These are phyloP conservation scores for Cryphonectria nitschkei DNA, from an alignment of 2,329 filamentous ascomycete genomes.

Conservation along the genomic window DNA sequence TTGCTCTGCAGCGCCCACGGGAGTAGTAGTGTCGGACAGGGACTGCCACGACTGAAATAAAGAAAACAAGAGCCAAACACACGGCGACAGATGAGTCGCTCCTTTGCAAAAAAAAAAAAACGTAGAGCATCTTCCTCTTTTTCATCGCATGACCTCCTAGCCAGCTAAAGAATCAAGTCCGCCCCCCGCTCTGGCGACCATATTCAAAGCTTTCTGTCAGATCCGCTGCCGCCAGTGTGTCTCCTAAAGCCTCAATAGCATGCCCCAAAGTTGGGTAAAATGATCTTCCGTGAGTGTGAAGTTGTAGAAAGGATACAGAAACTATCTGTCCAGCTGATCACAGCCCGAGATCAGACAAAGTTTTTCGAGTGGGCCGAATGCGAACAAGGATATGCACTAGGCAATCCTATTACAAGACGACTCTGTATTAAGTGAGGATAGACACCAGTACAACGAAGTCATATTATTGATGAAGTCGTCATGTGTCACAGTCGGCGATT, in stretches of 20 bases:
- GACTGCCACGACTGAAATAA: not conserved
- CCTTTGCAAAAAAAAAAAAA: not conserved
- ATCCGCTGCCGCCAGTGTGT: constrained; percentile 16
- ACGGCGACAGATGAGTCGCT: constrained; percentile 4
- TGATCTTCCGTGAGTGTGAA: constrained; percentile 16
- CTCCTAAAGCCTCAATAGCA: constrained; percentile 10
- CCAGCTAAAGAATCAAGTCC: constrained; percentile 14
- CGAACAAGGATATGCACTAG: constrained; percentile 18
- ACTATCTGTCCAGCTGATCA: constrained; percentile 15
- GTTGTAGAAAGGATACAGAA: constrained; percentile 27
- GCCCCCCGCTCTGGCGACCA: not conserved
- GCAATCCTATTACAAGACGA: constrained; percentile 18
- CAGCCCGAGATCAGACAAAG: not conserved
- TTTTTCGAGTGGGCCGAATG: constrained; percentile 14
- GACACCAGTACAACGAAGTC: not conserved
- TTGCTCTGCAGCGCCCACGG: not conserved
- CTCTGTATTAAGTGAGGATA: constrained; percentile 18
- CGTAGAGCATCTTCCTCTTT: not conserved
- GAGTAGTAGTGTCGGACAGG: not conserved
- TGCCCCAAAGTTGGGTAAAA: constrained; percentile 16
- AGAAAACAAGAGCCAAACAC: constrained; percentile 2
- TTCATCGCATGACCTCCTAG: constrained; percentile 2
- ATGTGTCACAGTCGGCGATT: not conserved
- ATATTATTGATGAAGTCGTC: constrained; percentile 1
- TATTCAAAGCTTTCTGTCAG: constrained; percentile 16